Evolutionary conservation across 345 rosid genomes (phyloP), one percentile per base, ranked within the genome.

Genomic region (Rhodomyrtus tomentosa): DNA sequence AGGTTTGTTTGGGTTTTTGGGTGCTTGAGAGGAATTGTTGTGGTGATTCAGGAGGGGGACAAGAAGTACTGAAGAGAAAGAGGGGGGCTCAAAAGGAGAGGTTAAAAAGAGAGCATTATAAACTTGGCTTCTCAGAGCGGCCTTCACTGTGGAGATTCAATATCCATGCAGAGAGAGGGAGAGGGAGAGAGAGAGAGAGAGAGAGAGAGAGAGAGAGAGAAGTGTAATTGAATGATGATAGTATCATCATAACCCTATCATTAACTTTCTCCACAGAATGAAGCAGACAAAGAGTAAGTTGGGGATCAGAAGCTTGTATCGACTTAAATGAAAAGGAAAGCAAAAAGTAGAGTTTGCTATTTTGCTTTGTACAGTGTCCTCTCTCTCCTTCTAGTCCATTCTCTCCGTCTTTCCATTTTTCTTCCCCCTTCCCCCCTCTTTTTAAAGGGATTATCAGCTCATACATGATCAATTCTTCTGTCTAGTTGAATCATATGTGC

Each of bases 201-300:
- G 85, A 62, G 83, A n/a, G n/a, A n/a, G n/a, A n/a, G n/a, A n/a
- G n/a, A n/a, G n/a, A n/a, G n/a, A n/a, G n/a, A n/a, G n/a, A 73
- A 56, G 59, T 29, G 74, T 82, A 83, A 80, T 59, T 86, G 85
- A 86, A 88, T 92, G 90, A 91, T 92, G 89, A 91, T 88, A 88
- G 88, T 89, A 88, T 90, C 89, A 88, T 89, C 89, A 88, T 89
- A 85, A 50, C 84, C 83, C 82, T 85, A 84, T 89, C 86, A 85
- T 87, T 87, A 52, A 84, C 83, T 85, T 84, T 82, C 25, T 59
- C 27, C 29, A 53, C 79, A 82, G 88, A 86, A 87, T 85, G 89
- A 85, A 87, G 81, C 58, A 79, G 85, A 85, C 82, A 79, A 52
- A 84, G 81, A 76, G 86, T 84, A 83, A 59, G 73, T 29, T 83